Evolutionary conservation across 129 eudicot genomes (phyloP), one percentile per base, ranked within the genome.

Genomic region (Flaveria trinervia): DNA sequence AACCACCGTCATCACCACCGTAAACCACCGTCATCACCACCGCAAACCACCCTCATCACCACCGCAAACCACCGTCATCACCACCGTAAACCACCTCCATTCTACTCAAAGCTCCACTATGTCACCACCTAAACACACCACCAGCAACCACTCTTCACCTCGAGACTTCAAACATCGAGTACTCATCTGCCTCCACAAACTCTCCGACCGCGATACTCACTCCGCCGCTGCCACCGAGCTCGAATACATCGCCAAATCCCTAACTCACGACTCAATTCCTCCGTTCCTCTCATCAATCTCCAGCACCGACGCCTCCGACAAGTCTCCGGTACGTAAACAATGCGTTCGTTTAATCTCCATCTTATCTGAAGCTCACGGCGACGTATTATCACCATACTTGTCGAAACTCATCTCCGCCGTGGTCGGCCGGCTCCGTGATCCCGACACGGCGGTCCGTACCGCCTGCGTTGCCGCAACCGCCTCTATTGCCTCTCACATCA

Each of bases 121-220:
- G 88, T 67, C 92, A 55, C 62, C 65, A 12, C 25, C 65, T 41
- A 74, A 85, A 54, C 75, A 65, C 33, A 55, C 90, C 9, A 25
- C 73, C 4, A 77, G 62, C 89, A 72, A 78, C 22, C 75, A 60
- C 3, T 49, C 89, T 1, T 65, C 80, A 46, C 11, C 89, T 2
- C 88, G 89, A 1, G 90, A 86, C 77, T 85, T 92, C 73, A 91
- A 89, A 72, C 94, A 90, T 51, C 85, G 88, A 22, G 88, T 88
- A 2, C 90, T 88, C 81, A 71, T 83, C 2, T 86, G 88, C 83
- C 88, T 92, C 78, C 83, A 84, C 82, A 87, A 87, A 56, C 94
- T 92, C 12, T 84, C 98, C 36, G 98, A 92, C 84, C 82, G 94
- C 2, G 98, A 92, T 67, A 92, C 98, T 1, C 93, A 88, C 83